Base-by-base conservation (phyloP, 2,329 filamentous ascomycete species). In the Aspergillus costaricaensis region DNA sequence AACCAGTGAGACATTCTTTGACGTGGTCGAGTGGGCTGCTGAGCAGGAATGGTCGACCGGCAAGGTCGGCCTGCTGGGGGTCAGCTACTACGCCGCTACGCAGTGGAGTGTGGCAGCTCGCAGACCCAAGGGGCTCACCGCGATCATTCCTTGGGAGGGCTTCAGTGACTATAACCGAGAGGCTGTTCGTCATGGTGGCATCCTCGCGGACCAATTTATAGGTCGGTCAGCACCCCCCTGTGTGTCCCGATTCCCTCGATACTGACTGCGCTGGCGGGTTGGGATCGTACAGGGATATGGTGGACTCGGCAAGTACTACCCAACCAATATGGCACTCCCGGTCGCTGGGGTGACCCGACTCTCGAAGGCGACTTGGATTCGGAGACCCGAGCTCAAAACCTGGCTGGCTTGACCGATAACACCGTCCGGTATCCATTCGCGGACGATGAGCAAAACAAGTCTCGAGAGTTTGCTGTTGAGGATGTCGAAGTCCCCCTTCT, bases 401-500 rank as follows among this genome's bases (percentile, higher is more conserved):
- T 41, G 38, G 38, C n/a, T n/a, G 38, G 5, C n/a, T 17, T 41
- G 38, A 17, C 15, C 43, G 19, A 14, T 10, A 57, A 61, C 12
- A 36, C 21, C 9, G 52, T 77, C 74, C 15, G 70, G 1, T 79
- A 85, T 68, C 74, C 71, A 9, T 90, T 84, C 72, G 82, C 84
- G 0, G 86, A 90, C 57, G 80, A 89, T 0, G 70, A 76, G 1
- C 88, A 88, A 71, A 88, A 88, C 60, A 79, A 83, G 0, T 84
- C 81, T 48, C 86, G 84, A 64, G 85, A 88, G 41, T 90, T 86
- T 64, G 74, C 83, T 44, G 76, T 88, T 66, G 81, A 77, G n/a
- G 85, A 90, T 58, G 88, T 91, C 36, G 78, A 87, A 57, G 86
- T 89, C 0, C 88, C 88, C 0, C 65, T 90, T 0, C 80, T 90